Conservation (phyloP, 805 yeast species). For the Wickerhamomyces hampshirensis region DNA sequence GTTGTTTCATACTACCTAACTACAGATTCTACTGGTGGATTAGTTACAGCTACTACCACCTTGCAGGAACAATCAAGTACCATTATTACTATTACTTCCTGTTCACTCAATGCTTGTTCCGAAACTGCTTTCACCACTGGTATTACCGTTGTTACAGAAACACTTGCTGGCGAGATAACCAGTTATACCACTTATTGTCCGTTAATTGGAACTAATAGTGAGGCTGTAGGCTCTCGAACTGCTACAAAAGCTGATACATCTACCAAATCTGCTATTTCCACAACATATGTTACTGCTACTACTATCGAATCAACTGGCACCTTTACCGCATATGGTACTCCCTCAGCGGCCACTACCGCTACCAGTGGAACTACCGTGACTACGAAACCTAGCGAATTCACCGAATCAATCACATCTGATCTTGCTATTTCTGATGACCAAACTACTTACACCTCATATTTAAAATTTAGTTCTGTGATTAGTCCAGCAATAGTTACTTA, state of each 20-base stretch:
- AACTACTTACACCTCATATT: background rate
- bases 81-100: background rate
- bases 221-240: too few species aligned
- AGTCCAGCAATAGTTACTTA: slow-evolving; percentile 4
- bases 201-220: too few species aligned
- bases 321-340: background rate
- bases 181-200: background rate
- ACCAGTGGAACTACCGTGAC: background rate
- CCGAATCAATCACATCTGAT: background rate
- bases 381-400: too few species aligned
- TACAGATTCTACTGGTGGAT: slow-evolving; percentile 5
- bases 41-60: slow-evolving; percentile 3
- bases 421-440: background rate
- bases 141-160: background rate
- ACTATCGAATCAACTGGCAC: background rate
- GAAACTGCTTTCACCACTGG: background rate
- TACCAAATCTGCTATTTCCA: background rate
- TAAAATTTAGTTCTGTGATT: background rate
- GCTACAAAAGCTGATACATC: too few species aligned
- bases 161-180: background rate
- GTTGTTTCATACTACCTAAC: slow-evolving; percentile 9
- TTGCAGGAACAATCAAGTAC: background rate
- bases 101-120: background rate
- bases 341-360: background rate
- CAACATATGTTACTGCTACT: background rate